Base-by-base conservation (phyloP, 2,329 filamentous ascomycete genomes). In the Phialophora chinensis region DNA sequence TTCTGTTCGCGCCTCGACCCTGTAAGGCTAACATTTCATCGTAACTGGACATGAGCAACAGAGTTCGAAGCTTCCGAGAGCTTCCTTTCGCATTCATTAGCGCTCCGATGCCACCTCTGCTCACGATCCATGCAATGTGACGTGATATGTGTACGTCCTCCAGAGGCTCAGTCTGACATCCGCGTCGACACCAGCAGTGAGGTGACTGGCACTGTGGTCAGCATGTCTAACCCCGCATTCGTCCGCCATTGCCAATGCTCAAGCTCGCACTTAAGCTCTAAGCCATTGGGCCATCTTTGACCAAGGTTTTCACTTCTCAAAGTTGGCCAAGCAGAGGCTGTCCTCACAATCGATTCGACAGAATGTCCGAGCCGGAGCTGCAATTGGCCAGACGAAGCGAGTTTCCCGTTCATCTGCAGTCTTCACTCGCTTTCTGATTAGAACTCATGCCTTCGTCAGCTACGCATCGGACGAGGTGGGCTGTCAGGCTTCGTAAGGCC, bases 401-500 rank as follows among this genome's bases (percentile, higher is more conserved):
- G 47, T 17, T 42, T 50, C 38, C 38, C 56, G 56, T 23, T 12
- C 12, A 31, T 23, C 20, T 50, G 38, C 57, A 47, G 42, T 27
- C 42, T 35, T 50, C 31, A 29, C 10, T 31, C 11, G 27, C 23
- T 44, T 57, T 29, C 56, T 17, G 44, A n/a, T n/a, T 12, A 31
- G 12, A 14, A 44, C 27, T n/a, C 27, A 47, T 35, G 27, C 42
- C 25, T 47, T 50, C 20, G 23, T 50, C 42, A 50, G 57, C 57
- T 60, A 35, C 44, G 25, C 42, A n/a, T 20, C 57, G 14, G 27
- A n/a, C n/a, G 14, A 38, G 25, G 25, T 11, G 17, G 17, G 25
- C n/a, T 60, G 12, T 60, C 31, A 50, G 57, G 42, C 42, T 29
- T 60, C 42, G 11, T 29, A 44, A 50, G 57, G 25, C 25, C 27